phyloP scores from a whole-genome alignment of 2,329 filamentous ascomycete genomes.

The Colletotrichum chrysophilum region DNA sequence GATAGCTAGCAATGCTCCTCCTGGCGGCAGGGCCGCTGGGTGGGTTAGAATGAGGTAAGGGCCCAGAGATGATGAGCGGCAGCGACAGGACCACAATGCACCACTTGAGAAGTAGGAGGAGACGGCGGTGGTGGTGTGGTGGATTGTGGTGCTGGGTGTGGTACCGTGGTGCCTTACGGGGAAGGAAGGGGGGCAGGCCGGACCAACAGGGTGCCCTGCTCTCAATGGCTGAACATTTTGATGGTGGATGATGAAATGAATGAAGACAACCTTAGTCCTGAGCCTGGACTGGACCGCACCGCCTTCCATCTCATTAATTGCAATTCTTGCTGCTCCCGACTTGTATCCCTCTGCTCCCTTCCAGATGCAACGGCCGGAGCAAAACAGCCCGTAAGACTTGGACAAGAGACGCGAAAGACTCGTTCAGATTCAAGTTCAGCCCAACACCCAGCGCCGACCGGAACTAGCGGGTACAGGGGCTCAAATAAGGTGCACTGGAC shows the following conservation, averaged over 20 bases:
- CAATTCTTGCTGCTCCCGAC: neutral
- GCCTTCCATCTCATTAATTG: neutral
- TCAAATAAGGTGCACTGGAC: conserved; percentile 14
- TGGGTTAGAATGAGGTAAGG: conserved; percentile 7
- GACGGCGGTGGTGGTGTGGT: neutral
- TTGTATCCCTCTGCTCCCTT: neutral
- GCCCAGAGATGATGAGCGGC: neutral
- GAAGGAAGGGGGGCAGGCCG: neutral
- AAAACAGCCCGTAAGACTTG: neutral
- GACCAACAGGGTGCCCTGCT: neutral
- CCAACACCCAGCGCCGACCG: neutral
- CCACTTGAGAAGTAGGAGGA: neutral
- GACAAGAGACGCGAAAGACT: neutral
- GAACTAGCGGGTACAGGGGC: conserved; percentile 9
- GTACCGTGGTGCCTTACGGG: neutral
- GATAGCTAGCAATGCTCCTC: neutral
- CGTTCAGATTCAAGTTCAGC: neutral
- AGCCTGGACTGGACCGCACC: neutral
- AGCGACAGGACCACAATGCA: neutral
- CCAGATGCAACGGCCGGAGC: neutral
- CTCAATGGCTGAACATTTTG: neutral
- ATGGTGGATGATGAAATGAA: neutral
- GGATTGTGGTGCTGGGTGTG: neutral
- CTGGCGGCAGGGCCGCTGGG: neutral
- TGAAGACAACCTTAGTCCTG: neutral